Conservation (phyloP, 2,329 filamentous ascomycete species). For the Stagonosporopsis vannaccii region DNA sequence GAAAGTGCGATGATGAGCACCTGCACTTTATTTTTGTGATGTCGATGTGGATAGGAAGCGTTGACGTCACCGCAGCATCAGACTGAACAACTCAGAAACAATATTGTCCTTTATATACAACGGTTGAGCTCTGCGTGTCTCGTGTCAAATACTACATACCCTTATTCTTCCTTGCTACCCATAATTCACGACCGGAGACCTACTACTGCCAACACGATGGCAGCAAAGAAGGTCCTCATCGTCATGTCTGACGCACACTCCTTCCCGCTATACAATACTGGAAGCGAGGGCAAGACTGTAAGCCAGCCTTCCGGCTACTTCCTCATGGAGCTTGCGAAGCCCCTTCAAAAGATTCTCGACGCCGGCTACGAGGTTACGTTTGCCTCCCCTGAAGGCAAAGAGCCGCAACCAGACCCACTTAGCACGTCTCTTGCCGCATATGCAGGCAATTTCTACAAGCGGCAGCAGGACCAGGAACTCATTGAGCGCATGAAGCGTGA, state of each 20-base stretch:
- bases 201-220: constrained; percentile 18
- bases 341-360: constrained; percentile 37
- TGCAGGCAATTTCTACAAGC: constrained; percentile 57
- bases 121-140: too few relatives aligned
- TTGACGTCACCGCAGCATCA: constrained; percentile 16
- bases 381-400: constrained; percentile 53
- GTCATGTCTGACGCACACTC: constrained; percentile 55
- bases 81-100: background rate
- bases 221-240: constrained; percentile 54
- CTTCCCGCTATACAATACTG: constrained; percentile 38
- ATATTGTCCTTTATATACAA: background rate
- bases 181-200: background rate
- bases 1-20: background rate
- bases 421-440: constrained; percentile 53
- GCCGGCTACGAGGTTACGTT: constrained; percentile 54
- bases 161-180: background rate
- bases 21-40: background rate
- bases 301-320: constrained; percentile 42
- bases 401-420: constrained; percentile 53
- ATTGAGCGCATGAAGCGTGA: constrained; percentile 56
- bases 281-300: constrained; percentile 33
- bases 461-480: constrained; percentile 50
- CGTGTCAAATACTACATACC: too few relatives aligned
- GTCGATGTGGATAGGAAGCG: constrained; percentile 6
- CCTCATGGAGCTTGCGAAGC: constrained; percentile 45